Conservation (phyloP, 257 asterid species). For the Solanum appendiculatum region DNA sequence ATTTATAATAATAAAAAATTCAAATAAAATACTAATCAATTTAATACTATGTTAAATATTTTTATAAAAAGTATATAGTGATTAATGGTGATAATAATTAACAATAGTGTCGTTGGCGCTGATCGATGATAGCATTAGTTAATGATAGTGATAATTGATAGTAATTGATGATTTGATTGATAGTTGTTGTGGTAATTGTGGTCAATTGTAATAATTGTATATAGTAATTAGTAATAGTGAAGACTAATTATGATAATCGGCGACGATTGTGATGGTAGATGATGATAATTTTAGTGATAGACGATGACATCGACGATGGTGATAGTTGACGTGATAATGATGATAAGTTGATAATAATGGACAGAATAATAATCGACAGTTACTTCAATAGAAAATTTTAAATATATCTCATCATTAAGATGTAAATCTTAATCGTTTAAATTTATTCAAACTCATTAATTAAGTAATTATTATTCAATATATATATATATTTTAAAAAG, state of each 20-base stretch:
- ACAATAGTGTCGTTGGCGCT: fast-evolving
- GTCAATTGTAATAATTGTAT: neutral
- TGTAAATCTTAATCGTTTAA: neutral
- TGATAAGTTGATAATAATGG: neutral
- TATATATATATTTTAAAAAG: too few species aligned
- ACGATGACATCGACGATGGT: neutral
- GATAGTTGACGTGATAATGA: neutral
- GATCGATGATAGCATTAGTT: neutral
- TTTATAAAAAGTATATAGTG: neutral
- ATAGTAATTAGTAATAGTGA: neutral
- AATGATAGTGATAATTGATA: neutral
- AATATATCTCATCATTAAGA: neutral
- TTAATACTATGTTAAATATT: neutral
- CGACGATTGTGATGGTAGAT: neutral
- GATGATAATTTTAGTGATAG: neutral
- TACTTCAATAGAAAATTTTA: neutral
- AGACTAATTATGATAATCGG: neutral
- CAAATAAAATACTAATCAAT: neutral
- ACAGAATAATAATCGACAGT: neutral
- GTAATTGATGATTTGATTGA: neutral
- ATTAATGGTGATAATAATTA: neutral
- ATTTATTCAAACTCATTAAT: neutral
- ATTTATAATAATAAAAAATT: neutral
- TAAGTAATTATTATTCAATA: neutral
- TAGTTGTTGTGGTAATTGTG: neutral